Evolutionary conservation across 2,329 filamentous ascomycete genomes (phyloP), one percentile per base, ranked within the genome.

Genomic region (Colletotrichum sp.): DNA sequence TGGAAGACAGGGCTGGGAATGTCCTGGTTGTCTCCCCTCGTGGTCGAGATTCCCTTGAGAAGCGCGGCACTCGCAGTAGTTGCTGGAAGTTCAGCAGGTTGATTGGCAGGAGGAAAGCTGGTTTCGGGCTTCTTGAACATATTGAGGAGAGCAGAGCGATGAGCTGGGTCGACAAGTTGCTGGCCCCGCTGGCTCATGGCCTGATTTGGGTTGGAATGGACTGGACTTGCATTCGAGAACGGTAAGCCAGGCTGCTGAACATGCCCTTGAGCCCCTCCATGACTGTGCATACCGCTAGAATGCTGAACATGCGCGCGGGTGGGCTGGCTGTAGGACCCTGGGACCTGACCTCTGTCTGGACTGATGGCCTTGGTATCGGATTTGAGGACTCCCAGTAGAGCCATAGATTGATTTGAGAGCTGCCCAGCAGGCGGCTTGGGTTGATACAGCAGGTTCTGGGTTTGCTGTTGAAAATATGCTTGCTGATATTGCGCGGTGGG

Each of bases 41-140:
- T 36, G 8, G 44, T 65, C 6, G 74, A 65, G 18, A 65, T 36
- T 24, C 74, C 74, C 44, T 76, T 74, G 15, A 73, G 26, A 13
- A 76, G 70, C 30, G 64, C 71, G 26, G 70, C 71, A 24, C 64
- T 74, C 3, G 74, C 64, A 8, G 74, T 74, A n/a, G 65, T 74
- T 52, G 70, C 74, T n/a, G 74, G 74, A 26, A 76, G 64, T 52
- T 76, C 74, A 18, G 65, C 74, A 15, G 64, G 70, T 24, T 76
- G 68, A 18, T 65, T 69, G 5, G 24, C 62, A 28, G 30, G 60
- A 30, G 72, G 49, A 28, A 28, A 70, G 67, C 75, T 34, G 5
- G 82, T 74, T 32, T 81, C 81, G 13, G 82, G 78, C 77, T 87
- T 87, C 76, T 90, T 91, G 82, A 92, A 91, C 84, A 92, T 90